A percentile compares a stretch with the other conserved stretches of the same genome.
These are phyloP conservation scores for Hysterium pulicare DNA, from an alignment of 2,329 filamentous ascomycete species.

Conservation along the genomic window DNA sequence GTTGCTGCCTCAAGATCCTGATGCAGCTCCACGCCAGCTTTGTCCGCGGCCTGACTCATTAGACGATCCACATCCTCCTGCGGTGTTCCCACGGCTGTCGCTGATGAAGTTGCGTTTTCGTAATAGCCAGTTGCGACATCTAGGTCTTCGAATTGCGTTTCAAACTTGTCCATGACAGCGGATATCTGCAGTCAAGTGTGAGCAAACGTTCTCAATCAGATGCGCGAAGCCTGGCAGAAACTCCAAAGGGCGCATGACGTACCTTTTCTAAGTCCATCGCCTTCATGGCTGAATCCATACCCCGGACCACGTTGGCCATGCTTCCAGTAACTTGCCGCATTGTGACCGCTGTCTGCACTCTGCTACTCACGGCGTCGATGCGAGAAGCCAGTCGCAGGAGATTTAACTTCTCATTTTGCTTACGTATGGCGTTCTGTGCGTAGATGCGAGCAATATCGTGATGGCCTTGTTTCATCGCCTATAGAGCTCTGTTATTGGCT, in stretches of 20 bases:
- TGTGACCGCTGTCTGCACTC: conserved; percentile 62
- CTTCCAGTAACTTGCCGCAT: conserved; percentile 60
- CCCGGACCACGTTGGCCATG: conserved; percentile 61
- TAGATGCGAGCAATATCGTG: conserved; percentile 62
- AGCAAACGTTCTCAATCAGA: not conserved
- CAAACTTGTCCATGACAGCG: conserved; percentile 64
- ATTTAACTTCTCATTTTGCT: conserved; percentile 61
- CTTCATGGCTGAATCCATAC: conserved; percentile 62
- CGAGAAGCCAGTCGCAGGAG: conserved; percentile 55
- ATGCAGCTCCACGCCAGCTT: conserved; percentile 78
- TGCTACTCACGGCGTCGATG: conserved; percentile 58
- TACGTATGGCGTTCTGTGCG: conserved; percentile 61
- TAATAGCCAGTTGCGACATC: conserved; percentile 64
- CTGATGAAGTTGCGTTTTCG: conserved; percentile 78
- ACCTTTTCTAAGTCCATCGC: conserved; percentile 62
- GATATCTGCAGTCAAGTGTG: conserved; percentile 48
- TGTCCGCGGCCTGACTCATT: conserved; percentile 81
- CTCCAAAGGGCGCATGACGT: conserved; percentile 16
- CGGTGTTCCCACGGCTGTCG: conserved; percentile 69
- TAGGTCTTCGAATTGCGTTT: conserved; percentile 54
- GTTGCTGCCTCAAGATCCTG: conserved; percentile 66
- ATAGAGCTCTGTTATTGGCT: not conserved
- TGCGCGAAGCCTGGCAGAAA: not conserved
- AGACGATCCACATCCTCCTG: conserved; percentile 85
- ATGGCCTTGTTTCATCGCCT: conserved; percentile 60